A percentile compares a stretch with the other conserved stretches of the same genome.
phyloP scores from a whole-genome alignment of 1,139 yeast genomes.

The Hyphopichia burtonii region DNA sequence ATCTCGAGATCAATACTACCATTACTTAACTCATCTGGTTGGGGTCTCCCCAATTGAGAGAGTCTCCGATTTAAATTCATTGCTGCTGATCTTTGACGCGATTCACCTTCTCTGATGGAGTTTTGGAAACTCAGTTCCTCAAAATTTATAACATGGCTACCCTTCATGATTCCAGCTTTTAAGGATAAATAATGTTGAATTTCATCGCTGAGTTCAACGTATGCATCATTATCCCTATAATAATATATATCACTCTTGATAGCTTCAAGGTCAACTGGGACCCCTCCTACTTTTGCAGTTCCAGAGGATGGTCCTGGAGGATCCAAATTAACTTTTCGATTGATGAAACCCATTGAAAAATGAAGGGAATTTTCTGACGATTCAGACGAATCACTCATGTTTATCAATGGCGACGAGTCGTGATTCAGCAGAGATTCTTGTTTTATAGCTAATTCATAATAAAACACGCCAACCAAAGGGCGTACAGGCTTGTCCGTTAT shows the following conservation, averaged over 20 bases:
- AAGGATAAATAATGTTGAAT: slow-evolving; percentile 22
- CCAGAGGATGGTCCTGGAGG: slow-evolving; percentile 10
- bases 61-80: slow-evolving; percentile 39
- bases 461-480: slow-evolving; percentile 33
- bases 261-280: slow-evolving; percentile 17
- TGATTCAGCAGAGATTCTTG: slow-evolving; percentile 33
- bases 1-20: slow-evolving; percentile 40
- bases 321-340: slow-evolving; percentile 23
- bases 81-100: slow-evolving; percentile 30
- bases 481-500: slow-evolving; percentile 33
- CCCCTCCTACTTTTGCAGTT: neutral
- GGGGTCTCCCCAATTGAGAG: slow-evolving; percentile 31
- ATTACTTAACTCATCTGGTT: slow-evolving; percentile 25
- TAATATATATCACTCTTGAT: slow-evolving; percentile 27
- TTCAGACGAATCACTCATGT: slow-evolving; percentile 33
- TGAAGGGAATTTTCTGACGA: slow-evolving; percentile 34
- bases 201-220: slow-evolving; percentile 12
- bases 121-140: slow-evolving; percentile 43
- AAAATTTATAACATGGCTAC: slow-evolving; percentile 44
- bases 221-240: slow-evolving; percentile 15
- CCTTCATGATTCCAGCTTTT: slow-evolving; percentile 40
- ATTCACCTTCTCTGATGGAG: slow-evolving; percentile 34
- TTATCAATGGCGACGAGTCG: slow-evolving; percentile 30
- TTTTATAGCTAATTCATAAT: slow-evolving; percentile 37
- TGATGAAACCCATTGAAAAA: slow-evolving; percentile 37